Conservation (phyloP, 257 asterid species). For the Petunia axillaris region DNA sequence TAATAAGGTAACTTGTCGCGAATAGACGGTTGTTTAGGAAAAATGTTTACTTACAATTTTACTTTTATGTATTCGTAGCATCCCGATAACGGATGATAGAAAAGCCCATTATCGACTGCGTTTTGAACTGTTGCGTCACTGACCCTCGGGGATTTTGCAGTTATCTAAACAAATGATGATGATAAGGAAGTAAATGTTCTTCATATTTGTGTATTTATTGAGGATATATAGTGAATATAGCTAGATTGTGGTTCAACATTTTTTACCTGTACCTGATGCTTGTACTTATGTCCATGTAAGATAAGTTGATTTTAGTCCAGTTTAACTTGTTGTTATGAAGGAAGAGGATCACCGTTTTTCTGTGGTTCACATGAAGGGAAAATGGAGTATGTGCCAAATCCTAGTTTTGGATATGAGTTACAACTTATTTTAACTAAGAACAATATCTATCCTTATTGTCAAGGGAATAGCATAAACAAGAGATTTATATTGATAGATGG, state of each 20-base stretch:
- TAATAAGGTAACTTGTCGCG: no score
- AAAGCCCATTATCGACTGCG: no score
- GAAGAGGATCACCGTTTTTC: background rate
- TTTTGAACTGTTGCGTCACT: no score
- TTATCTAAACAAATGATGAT: background rate
- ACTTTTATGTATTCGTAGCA: background rate
- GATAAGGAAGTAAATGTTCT: background rate
- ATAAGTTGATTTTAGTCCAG: background rate
- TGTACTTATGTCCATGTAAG: background rate
- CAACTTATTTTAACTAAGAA: background rate
- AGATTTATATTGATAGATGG: background rate
- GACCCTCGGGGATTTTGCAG: no score
- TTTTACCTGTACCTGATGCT: background rate
- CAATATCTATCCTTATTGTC: background rate
- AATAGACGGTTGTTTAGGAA: background rate
- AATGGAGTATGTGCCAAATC: constrained; percentile 5
- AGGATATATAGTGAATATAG: background rate
- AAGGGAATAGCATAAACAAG: background rate
- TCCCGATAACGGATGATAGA: background rate
- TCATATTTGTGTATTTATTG: background rate
- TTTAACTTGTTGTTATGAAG: background rate
- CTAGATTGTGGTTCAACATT: background rate
- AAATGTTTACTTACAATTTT: background rate
- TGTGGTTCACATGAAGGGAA: constrained; percentile 3
- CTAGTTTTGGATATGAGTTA: background rate